Evolutionary conservation across 176 grass and related monocot genomes (phyloP), one percentile per base, ranked within the genome.

Genomic region (Zea luxurians): DNA sequence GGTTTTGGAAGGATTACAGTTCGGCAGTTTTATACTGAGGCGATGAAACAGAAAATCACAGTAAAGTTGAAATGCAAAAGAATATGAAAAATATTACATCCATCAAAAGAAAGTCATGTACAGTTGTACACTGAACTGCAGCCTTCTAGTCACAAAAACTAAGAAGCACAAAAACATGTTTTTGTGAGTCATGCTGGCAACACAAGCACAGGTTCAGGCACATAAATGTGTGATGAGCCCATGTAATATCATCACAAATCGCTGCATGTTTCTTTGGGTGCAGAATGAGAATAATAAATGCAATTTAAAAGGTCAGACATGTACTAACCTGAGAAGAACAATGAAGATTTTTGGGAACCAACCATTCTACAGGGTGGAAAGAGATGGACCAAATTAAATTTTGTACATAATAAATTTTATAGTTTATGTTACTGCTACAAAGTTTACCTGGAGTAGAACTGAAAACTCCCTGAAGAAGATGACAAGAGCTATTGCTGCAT

Each of bases 401-500:
- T 0, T 44, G n/a, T 34, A 9, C 5, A 37, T 49, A 13, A 15
- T 64, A 76, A 64, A 59, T 18, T 41, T 71, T 10, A 13, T 70
- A 75, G 37, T 66, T 9, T 48, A 43, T 16, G 37, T 3, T 21
- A 37, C 38, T 77, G 21, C 4, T 59, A 64, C 18, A 77, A 86
- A 68, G 3, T 43, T 58, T 83, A 93, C 91, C 82, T 85, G 66
- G 34, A 61, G 82, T 58, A 81, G 79, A 78, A 78, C 58, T 69
- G 43, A 78, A 45, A 84, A 64, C 65, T 88, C 85, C 59, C 73
- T 85, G 59, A 87, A 76, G 70, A 89, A 90, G 75, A 93, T 83
- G 57, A 90, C 64, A 37, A 17, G 65, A 40, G 87, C 65, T 87
- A 93, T 87, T 75, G 81, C 91, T 93, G 84, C 91, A 90, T 59